phyloP scores from a whole-genome alignment of 331 rosid species.

The Malus hybrid region DNA sequence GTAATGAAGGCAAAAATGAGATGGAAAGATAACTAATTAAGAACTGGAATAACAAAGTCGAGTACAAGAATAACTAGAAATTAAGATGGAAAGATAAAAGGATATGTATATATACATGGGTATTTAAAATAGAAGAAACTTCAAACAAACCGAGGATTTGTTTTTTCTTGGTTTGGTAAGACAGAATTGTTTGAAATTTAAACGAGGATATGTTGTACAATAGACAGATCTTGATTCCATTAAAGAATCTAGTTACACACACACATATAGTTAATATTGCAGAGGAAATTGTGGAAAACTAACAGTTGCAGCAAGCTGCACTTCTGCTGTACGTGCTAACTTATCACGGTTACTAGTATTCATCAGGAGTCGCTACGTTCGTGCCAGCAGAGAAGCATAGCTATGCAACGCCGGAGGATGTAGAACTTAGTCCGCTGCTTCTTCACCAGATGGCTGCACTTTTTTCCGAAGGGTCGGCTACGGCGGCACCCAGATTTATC shows the following conservation, averaged over 20 bases:
- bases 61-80: not conserved
- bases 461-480: conserved; percentile 52
- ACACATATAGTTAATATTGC: not conserved
- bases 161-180: no score
- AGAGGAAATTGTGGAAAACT: not conserved
- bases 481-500: not conserved
- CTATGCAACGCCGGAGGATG: conserved; percentile 91
- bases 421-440: conserved; percentile 90
- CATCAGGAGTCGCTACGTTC: conserved; percentile 61
- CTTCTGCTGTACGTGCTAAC: not conserved
- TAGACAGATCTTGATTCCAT: not conserved
- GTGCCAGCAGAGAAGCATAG: conserved; percentile 85
- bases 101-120: no score
- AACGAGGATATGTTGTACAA: not conserved
- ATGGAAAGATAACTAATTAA: not conserved
- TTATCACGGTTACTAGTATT: not conserved
- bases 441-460: conserved; percentile 71
- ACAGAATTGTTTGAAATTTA: not conserved
- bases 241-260: not conserved
- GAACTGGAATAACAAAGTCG: not conserved
- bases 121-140: no score
- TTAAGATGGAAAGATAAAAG: no score
- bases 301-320: not conserved
- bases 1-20: not conserved
- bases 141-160: not conserved